Conservation (phyloP, 331 rosid genomes). For the Spiraea crenata region DNA sequence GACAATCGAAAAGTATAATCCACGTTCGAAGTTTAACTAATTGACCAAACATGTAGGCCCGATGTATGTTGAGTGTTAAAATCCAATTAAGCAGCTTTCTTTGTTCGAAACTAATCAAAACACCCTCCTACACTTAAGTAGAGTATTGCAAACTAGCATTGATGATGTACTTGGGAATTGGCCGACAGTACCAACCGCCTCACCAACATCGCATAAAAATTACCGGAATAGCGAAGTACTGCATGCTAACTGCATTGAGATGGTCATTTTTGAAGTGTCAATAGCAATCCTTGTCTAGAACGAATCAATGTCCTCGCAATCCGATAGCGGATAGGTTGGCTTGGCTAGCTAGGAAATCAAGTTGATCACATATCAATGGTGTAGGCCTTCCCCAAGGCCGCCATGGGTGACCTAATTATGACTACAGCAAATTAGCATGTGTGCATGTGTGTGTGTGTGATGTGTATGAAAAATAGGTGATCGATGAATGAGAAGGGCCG, state of each 20-base stretch:
- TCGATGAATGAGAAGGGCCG: background rate
- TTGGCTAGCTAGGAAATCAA: constrained; percentile 20
- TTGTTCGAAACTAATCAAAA: background rate
- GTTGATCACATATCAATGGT: background rate
- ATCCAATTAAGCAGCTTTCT: constrained; percentile 3
- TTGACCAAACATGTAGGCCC: background rate
- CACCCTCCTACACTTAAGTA: background rate
- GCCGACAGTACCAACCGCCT: too few species aligned
- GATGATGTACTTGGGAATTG: too few species aligned
- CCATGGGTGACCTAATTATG: constrained; percentile 2
- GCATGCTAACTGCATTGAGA: too few species aligned
- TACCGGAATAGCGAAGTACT: too few species aligned
- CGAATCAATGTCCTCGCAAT: background rate
- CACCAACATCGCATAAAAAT: too few species aligned
- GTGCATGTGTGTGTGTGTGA: background rate
- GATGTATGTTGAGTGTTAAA: constrained; percentile 1
- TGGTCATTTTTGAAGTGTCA: background rate
- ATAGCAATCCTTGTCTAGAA: background rate
- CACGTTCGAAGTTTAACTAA: background rate
- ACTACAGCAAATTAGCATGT: background rate
- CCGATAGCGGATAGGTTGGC: background rate
- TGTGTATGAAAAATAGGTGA: background rate
- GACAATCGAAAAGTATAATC: too few species aligned
- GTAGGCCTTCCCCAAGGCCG: background rate
- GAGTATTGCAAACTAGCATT: too few species aligned